These are phyloP conservation scores for Solanum commersonii DNA, from an alignment of 257 asterid genomes.

Conservation along the genomic window DNA sequence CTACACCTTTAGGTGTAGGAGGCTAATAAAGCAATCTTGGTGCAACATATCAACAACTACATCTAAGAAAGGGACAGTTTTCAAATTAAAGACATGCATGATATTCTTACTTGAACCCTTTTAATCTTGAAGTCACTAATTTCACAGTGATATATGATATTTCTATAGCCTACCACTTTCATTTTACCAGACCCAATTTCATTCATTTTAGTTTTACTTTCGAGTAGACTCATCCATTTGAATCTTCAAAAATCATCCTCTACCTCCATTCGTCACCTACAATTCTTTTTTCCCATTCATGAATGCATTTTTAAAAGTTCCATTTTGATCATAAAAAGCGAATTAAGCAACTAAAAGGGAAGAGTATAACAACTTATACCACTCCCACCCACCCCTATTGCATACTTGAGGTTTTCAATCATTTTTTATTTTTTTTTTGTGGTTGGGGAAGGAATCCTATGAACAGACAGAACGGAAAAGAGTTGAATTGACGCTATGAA, in stretches of 20 bases:
- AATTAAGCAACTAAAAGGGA: not conserved
- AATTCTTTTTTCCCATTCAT: not conserved
- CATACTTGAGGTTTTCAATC: slow-evolving; percentile 1
- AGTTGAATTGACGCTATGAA: not conserved
- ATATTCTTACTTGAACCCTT: not conserved
- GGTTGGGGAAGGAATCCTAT: not conserved
- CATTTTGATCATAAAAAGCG: not conserved
- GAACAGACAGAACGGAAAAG: not conserved
- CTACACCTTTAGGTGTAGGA: not conserved
- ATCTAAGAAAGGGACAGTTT: not conserved
- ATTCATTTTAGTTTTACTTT: not conserved
- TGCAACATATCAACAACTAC: not conserved
- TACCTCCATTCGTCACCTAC: not conserved
- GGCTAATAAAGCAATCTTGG: not conserved
- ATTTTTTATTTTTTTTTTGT: not conserved
- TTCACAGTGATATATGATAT: not conserved
- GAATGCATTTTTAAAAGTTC: not conserved
- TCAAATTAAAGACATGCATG: not conserved
- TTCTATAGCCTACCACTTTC: not conserved
- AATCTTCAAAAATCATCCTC: not conserved
- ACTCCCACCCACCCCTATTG: not conserved
- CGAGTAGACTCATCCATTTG: not conserved
- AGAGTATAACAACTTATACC: not conserved
- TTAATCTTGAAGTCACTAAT: not conserved
- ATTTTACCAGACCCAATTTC: not conserved